phyloP scores from a whole-genome alignment of 805 yeast genomes.

The Saccharomycopsis sp. region DNA sequence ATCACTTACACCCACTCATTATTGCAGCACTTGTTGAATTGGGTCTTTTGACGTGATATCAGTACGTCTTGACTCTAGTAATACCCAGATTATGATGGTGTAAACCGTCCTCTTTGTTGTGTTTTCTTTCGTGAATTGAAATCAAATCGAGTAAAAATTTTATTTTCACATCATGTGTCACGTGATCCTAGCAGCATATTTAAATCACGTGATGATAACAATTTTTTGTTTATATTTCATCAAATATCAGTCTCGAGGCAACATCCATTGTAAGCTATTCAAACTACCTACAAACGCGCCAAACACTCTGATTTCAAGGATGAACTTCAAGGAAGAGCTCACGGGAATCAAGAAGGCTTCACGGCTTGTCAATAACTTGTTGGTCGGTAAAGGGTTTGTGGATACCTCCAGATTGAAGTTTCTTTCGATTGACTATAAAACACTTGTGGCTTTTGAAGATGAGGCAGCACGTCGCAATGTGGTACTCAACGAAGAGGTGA shows the following conservation, averaged over 20 bases:
- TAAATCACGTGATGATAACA: background rate
- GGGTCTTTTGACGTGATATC: background rate
- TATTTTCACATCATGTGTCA: background rate
- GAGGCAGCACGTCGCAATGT: background rate
- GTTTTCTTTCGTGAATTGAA: background rate
- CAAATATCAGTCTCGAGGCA: too few species aligned
- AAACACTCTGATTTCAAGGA: background rate
- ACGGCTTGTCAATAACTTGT: conserved; percentile 2
- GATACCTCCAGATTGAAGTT: conserved; percentile 1
- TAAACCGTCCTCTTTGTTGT: background rate
- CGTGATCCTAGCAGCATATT: too few species aligned
- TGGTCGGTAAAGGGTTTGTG: conserved; percentile 12
- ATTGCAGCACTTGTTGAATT: background rate
- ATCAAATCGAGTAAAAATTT: background rate
- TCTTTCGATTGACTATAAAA: background rate
- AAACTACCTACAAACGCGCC: background rate
- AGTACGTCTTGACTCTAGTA: background rate
- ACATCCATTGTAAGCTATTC: too few species aligned
- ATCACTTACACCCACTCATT: background rate
- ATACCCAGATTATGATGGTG: background rate
- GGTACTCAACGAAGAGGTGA: conserved; percentile 8
- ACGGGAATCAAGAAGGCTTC: conserved; percentile 16
- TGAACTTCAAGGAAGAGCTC: conserved; percentile 17
- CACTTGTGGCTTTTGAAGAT: background rate
- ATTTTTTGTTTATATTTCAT: background rate